These are phyloP conservation scores for Dipodascopsis uninucleata DNA, from an alignment of 805 yeast species.

Conservation along the genomic window DNA sequence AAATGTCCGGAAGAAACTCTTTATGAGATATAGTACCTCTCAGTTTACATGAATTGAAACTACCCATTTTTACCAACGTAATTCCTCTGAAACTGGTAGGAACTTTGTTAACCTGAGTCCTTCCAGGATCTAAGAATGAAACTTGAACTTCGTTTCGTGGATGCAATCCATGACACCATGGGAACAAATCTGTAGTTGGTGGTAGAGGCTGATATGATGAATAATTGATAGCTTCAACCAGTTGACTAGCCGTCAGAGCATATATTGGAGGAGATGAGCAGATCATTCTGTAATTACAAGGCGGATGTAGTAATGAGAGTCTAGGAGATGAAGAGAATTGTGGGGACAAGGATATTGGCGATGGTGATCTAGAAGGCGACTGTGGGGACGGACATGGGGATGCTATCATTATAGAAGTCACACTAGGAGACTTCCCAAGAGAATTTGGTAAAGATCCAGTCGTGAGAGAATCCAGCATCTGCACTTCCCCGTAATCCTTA, in stretches of 20 bases:
- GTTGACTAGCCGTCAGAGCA: constrained; percentile 19
- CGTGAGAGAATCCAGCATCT: background rate
- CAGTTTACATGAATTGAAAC: constrained; percentile 10
- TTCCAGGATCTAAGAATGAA: constrained; percentile 41
- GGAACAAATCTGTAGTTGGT: constrained; percentile 65
- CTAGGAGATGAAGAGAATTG: background rate
- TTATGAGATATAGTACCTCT: constrained; percentile 27
- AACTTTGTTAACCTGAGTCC: constrained; percentile 29
- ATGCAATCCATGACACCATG: constrained; percentile 85
- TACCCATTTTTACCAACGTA: constrained; percentile 22
- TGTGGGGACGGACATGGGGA: constrained; percentile 1
- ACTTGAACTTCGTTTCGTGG: constrained; percentile 53
- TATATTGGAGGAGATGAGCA: constrained; percentile 19
- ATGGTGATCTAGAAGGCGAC: background rate
- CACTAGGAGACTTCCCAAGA: constrained; percentile 2
- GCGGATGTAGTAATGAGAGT: constrained; percentile 18
- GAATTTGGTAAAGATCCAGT: background rate
- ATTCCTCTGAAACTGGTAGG: constrained; percentile 26
- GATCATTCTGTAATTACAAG: constrained; percentile 12
- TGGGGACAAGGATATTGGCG: constrained; percentile 9
- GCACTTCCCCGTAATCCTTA: background rate
- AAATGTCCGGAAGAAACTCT: constrained; percentile 22
- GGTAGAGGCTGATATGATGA: constrained; percentile 48
- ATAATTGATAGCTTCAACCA: constrained; percentile 29
- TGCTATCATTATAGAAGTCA: background rate